phyloP scores from a whole-genome alignment of 2,329 filamentous ascomycete species.

The Aspergillus sp. region DNA sequence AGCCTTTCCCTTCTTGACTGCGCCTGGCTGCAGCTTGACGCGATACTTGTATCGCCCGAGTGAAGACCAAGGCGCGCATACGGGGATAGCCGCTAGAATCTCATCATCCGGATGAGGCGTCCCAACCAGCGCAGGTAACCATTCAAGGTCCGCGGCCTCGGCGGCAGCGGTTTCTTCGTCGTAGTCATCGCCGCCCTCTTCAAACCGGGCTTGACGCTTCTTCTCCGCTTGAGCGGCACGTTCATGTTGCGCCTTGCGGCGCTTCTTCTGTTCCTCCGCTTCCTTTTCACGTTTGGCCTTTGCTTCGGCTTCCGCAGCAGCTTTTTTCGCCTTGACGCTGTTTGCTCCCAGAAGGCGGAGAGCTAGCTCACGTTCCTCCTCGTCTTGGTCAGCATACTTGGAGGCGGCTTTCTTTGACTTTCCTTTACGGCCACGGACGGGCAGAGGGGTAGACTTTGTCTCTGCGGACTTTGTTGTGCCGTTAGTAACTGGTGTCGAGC shows the following conservation, averaged over 20 bases:
- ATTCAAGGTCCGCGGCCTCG: constrained; percentile 57
- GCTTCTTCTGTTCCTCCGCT: constrained; percentile 70
- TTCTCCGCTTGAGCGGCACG: constrained; percentile 66
- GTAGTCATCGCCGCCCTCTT: constrained; percentile 69
- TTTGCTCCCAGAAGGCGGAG: constrained; percentile 83
- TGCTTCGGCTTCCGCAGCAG: constrained; percentile 61
- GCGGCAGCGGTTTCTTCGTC: constrained; percentile 59
- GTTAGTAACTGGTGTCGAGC: constrained; percentile 22
- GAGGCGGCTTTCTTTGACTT: constrained; percentile 86
- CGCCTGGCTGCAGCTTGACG: constrained; percentile 88
- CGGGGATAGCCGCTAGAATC: constrained; percentile 62
- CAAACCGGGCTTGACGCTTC: constrained; percentile 72
- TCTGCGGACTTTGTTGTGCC: constrained; percentile 24
- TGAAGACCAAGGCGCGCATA: constrained; percentile 68
- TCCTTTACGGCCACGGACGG: constrained; percentile 71
- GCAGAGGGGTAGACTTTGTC: constrained; percentile 24
- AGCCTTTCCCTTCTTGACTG: constrained; percentile 91
- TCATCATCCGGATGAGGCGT: constrained; percentile 81
- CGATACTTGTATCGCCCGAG: constrained; percentile 82
- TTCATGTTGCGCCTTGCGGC: constrained; percentile 79
- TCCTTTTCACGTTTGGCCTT: constrained; percentile 74
- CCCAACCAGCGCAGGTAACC: constrained; percentile 71
- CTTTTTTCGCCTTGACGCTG: constrained; percentile 60
- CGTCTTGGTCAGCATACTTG: constrained; percentile 94
- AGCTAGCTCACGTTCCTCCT: constrained; percentile 84